phyloP scores from a whole-genome alignment of 2,329 filamentous ascomycete genomes.

The Aspergillus carbonarius region DNA sequence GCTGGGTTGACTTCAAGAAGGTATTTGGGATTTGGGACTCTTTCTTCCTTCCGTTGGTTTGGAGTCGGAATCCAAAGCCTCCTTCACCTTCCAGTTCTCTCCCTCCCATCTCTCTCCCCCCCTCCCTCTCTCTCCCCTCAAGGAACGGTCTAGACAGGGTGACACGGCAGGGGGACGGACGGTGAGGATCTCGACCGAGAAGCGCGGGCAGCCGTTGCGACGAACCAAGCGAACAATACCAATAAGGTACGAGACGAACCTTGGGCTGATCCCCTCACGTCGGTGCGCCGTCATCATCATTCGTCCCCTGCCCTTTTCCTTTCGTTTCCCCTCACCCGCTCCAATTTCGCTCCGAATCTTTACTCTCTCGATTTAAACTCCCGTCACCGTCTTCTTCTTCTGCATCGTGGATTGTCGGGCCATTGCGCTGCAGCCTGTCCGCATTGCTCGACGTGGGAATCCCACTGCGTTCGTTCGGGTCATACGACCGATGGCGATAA shows the following conservation, averaged over 20 bases:
- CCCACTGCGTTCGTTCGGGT: slow-evolving; percentile 1
- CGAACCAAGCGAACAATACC: too few species aligned
- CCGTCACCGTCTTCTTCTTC: neutral
- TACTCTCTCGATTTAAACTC: neutral
- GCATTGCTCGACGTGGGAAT: neutral
- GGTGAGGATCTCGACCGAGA: neutral
- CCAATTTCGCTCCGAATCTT: neutral
- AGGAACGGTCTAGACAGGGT: slow-evolving; percentile 4
- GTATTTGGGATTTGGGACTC: too few species aligned
- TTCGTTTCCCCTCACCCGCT: neutral
- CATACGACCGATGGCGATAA: slow-evolving; percentile 5
- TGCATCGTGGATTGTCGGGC: slow-evolving; percentile 5
- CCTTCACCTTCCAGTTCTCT: neutral
- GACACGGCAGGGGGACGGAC: neutral
- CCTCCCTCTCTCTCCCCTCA: neutral
- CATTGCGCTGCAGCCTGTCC: slow-evolving; percentile 8
- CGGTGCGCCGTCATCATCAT: slow-evolving; percentile 3
- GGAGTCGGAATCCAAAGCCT: neutral
- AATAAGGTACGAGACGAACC: neutral
- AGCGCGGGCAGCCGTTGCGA: neutral
- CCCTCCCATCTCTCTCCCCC: neutral
- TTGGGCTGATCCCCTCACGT: slow-evolving; percentile 9
- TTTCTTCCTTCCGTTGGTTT: neutral
- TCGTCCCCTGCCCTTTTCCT: neutral
- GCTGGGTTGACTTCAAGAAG: too few species aligned